Evolutionary conservation across 2,329 filamentous ascomycete genomes (phyloP), one percentile per base, ranked within the genome.

Genomic region (Elsinoe necatrix): DNA sequence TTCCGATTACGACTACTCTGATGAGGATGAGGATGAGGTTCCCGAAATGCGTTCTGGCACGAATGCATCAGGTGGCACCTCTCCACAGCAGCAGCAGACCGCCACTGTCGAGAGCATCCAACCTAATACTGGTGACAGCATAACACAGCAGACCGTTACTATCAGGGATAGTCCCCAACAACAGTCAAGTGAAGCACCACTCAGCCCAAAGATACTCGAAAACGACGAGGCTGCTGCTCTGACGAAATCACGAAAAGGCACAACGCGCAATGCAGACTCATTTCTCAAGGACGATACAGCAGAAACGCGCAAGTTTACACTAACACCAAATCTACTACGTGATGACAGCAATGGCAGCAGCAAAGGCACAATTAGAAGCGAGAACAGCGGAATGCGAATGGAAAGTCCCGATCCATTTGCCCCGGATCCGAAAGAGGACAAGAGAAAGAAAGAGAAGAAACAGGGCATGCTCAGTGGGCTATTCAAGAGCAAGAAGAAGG

Each of bases 241-340:
- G 67, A 45, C 29, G 3, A 82, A 85, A 67, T 90, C 89, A 34
- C 83, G 86, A 61, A 95, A 95, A 64, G 90, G 90, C 41, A 92
- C 87, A 20, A 80, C 95, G 43, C 82, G 92, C 61, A 95, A 95
- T 68, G 92, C 89, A 3, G 92, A 97, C 71, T 95, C 92, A 0
- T 96, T 97, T 77, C 96, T 96, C 77, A 95, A 90, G 71, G 93
- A 97, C 66, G 92, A 98, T 66, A 89, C 83, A 29, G 86, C 89
- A 35, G 93, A 97, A 71, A 96, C 93, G 2, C 90, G 95, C 71
- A 97, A 97, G 75, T 97, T 98, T 63, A 95, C 91, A 0, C 80
- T 98, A 43, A 98, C 93, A 2, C 93, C 93, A 1, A 95, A 95
- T 63, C 74, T 98, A 55, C 75, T 97, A 39, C 84, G 92, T 41